Conservation (phyloP, 225 moss, liverwort and hornwort species). For the Pseudisothecium myosuroides region DNA sequence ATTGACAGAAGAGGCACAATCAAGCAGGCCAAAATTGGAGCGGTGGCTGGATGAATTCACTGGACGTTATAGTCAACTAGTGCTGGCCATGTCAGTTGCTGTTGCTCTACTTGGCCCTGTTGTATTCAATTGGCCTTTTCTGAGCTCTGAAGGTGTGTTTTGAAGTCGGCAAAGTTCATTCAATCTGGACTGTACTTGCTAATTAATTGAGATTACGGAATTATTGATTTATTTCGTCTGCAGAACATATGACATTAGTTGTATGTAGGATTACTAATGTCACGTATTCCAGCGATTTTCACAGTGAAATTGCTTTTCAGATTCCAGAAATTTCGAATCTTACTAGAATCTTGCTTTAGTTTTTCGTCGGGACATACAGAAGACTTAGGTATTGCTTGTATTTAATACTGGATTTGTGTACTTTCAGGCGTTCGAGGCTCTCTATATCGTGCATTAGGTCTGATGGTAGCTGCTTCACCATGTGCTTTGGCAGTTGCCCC, state of each 20-base stretch:
- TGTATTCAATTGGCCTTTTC: slow-evolving; percentile 88
- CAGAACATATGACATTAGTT: neutral
- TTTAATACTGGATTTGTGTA: neutral
- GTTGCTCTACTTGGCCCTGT: slow-evolving; percentile 84
- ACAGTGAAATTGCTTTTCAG: neutral
- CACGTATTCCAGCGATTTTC: neutral
- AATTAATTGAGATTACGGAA: neutral
- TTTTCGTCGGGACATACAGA: neutral
- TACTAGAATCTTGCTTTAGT: neutral
- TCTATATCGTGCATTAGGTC: slow-evolving; percentile 80
- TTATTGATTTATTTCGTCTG: neutral
- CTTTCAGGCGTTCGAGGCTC: slow-evolving; percentile 88
- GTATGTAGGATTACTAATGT: neutral
- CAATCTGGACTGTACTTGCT: neutral
- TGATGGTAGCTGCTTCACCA: slow-evolving; percentile 99
- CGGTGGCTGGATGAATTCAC: slow-evolving; percentile 97
- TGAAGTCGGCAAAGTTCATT: neutral
- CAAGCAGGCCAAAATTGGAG: slow-evolving; percentile 74
- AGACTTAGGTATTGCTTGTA: neutral
- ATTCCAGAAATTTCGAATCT: neutral
- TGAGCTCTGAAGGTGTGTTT: slow-evolving; percentile 55
- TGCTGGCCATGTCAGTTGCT: slow-evolving; percentile 69
- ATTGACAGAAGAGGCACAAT: slow-evolving; percentile 89
- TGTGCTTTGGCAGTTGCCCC: slow-evolving; percentile 98
- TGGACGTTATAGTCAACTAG: slow-evolving; percentile 84